phyloP scores from a whole-genome alignment of 441 rosid species.

The Euphorbia celastroides region DNA sequence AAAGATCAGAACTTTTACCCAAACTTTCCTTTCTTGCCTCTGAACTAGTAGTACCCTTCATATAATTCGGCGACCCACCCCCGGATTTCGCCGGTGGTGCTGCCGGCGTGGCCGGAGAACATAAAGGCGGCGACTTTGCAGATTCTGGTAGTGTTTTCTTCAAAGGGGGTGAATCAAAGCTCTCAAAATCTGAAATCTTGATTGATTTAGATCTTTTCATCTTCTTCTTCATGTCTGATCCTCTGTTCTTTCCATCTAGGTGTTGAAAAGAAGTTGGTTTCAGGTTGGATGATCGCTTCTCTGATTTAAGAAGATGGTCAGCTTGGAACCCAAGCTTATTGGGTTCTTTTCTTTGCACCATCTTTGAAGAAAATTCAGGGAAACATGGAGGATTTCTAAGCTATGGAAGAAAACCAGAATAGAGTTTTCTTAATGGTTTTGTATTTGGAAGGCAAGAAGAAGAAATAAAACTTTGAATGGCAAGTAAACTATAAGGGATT shows the following conservation, averaged over 20 bases:
- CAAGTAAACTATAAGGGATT: slow-evolving; percentile 13
- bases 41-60: slow-evolving; percentile 82
- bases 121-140: slow-evolving; percentile 45
- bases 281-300: slow-evolving; percentile 37
- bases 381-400: slow-evolving; percentile 22
- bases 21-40: slow-evolving; percentile 63
- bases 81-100: slow-evolving; percentile 27
- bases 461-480: slow-evolving; percentile 10
- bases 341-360: slow-evolving; percentile 71
- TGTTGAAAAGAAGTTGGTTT: slow-evolving; percentile 33
- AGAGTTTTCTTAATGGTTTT: slow-evolving; percentile 9
- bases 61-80: slow-evolving; percentile 63
- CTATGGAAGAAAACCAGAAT: slow-evolving; percentile 27
- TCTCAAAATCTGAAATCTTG: slow-evolving; percentile 41
- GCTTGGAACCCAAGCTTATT: slow-evolving; percentile 49
- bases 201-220: slow-evolving; percentile 62
- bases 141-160: slow-evolving; percentile 33
- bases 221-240: slow-evolving; percentile 59
- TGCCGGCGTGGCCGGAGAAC: slow-evolving; percentile 14
- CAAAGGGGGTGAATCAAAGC: slow-evolving; percentile 27
- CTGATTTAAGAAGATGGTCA: slow-evolving; percentile 35
- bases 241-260: slow-evolving; percentile 56
- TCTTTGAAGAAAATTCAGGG: slow-evolving; percentile 35
- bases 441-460: neutral
- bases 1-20: slow-evolving; percentile 39